Conservation (phyloP, 768 basidiomycete genomes). For the Phanerochaete carnosa region DNA sequence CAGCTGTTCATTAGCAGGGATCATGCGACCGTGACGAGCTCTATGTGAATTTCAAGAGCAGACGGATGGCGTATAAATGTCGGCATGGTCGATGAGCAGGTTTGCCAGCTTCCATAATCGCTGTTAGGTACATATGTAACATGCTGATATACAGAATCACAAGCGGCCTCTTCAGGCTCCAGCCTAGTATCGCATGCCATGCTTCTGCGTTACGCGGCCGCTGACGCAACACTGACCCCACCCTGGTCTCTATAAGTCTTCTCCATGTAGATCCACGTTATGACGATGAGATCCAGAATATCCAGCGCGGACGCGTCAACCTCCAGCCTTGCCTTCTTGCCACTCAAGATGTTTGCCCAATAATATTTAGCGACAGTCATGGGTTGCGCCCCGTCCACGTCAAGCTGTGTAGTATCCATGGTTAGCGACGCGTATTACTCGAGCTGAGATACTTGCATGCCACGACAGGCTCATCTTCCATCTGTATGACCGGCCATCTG, state of each 20-base stretch:
- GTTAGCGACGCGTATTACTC: not conserved
- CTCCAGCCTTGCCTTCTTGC: not conserved
- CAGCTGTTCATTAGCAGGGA: not conserved
- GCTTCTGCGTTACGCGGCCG: no score
- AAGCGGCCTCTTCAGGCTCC: no score
- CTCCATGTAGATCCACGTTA: conserved; percentile 10
- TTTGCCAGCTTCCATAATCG: no score
- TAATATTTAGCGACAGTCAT: not conserved
- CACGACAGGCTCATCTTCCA: conserved; percentile 2
- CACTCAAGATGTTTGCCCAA: not conserved
- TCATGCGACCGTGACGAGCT: not conserved
- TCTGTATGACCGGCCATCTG: conserved; percentile 5
- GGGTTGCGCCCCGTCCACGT: not conserved
- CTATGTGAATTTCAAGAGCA: no score
- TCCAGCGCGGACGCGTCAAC: not conserved
- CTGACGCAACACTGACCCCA: not conserved
- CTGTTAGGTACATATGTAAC: no score
- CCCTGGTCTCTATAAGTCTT: not conserved
- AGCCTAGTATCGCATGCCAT: no score
- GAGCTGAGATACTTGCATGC: not conserved
- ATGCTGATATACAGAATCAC: no score
- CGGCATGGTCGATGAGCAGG: no score
- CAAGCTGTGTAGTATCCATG: not conserved
- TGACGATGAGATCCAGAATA: conserved; percentile 7
- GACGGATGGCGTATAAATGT: no score